Percentiles rank a stretch among this genome's conserved stretches.
phyloP scores from a whole-genome alignment of 192 early-diverging fungal species.

The Entomortierella chlamydospora region DNA sequence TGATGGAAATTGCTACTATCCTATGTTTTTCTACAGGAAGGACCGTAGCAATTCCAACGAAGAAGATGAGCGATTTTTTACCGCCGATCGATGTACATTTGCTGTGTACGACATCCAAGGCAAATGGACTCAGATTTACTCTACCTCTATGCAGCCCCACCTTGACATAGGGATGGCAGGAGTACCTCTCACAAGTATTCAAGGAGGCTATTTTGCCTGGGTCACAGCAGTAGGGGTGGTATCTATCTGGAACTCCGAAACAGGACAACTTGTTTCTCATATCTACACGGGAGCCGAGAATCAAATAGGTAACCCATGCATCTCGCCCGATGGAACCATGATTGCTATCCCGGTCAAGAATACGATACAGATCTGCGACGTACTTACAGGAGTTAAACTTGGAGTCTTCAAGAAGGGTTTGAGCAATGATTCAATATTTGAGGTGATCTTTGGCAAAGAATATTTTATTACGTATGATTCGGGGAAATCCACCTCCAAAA shows the following conservation, averaged over 20 bases:
- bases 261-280: background rate
- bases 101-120: conserved; percentile 7
- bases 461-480: background rate
- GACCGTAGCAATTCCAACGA: background rate
- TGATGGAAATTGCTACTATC: background rate
- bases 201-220: conserved; percentile 16
- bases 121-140: background rate
- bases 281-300: background rate
- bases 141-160: background rate
- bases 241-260: conserved; percentile 18
- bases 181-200: background rate
- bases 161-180: background rate
- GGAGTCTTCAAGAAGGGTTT: background rate
- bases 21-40: background rate
- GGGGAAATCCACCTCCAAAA: background rate
- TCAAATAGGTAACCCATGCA: background rate
- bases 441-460: conserved; percentile 11
- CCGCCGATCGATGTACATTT: background rate
- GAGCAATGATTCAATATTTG: background rate
- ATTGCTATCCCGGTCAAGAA: background rate
- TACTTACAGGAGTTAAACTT: background rate
- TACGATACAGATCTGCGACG: conserved; percentile 6
- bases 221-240: background rate
- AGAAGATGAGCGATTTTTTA: conserved; percentile 1
- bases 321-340: conserved; percentile 10